A percentile compares a stretch with the other conserved stretches of the same genome.
These are phyloP conservation scores for Paraleonurus japonicus DNA, from an alignment of 257 asterid genomes.

Conservation along the genomic window DNA sequence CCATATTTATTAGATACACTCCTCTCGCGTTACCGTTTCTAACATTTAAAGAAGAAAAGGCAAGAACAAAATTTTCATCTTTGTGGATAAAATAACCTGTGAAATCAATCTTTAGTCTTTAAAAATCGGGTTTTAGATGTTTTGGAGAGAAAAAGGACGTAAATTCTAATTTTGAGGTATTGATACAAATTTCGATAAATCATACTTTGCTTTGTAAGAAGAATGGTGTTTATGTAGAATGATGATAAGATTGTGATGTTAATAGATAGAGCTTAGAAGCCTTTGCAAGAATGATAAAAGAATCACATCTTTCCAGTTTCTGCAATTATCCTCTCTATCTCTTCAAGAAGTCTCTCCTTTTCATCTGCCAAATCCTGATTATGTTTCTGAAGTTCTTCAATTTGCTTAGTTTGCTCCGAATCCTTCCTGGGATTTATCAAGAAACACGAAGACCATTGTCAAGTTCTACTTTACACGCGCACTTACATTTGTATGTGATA, in stretches of 20 bases:
- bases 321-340: constrained; percentile 71
- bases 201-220: not conserved
- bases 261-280: not conserved
- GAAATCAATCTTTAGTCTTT: too few species aligned
- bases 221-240: not conserved
- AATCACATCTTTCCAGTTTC: constrained; percentile 41
- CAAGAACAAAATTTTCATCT: too few species aligned
- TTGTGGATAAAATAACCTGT: too few species aligned
- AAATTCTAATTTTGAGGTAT: too few species aligned
- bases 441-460: not conserved
- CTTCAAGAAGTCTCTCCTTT: constrained; percentile 72
- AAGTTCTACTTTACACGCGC: not conserved
- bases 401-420: constrained; percentile 87
- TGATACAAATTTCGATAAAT: too few species aligned
- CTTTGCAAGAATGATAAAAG: constrained; percentile 4
- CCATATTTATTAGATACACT: too few species aligned
- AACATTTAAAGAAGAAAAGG: too few species aligned
- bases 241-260: not conserved
- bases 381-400: constrained; percentile 78
- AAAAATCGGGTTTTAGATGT: too few species aligned
- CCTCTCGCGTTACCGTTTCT: too few species aligned
- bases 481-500: too few species aligned
- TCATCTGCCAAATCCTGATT: constrained; percentile 63
- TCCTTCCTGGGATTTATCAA: constrained; percentile 60
- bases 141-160: too few species aligned